Percentiles rank a stretch among this genome's conserved stretches.
Conservation (phyloP, 768 basidiomycete species). For the Coprinopsis strossmayeri region DNA sequence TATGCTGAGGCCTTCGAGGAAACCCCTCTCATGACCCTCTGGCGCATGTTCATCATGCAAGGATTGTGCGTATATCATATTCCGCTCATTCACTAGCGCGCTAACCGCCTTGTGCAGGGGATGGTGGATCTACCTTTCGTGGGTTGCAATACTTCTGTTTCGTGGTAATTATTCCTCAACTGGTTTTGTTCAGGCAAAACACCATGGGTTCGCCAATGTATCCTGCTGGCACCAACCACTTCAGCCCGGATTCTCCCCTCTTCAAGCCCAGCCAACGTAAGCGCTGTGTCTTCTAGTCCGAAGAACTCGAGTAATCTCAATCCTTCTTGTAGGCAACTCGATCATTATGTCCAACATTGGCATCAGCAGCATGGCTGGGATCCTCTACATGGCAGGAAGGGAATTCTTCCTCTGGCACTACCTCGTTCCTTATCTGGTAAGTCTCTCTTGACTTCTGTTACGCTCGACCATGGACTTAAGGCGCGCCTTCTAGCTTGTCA, state of each 20-base stretch:
- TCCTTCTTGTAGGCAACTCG: conserved; percentile 30
- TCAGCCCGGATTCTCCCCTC: conserved; percentile 30
- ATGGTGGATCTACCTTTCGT: conserved; percentile 32
- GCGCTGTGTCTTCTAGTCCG: conserved; percentile 8
- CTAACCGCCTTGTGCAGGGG: conserved; percentile 16
- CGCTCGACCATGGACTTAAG: background rate
- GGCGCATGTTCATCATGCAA: conserved; percentile 43
- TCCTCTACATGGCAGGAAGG: conserved; percentile 19
- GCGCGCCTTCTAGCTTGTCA: conserved; percentile 25
- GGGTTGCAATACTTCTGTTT: background rate
- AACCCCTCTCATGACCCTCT: conserved; percentile 39
- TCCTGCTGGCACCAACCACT: conserved; percentile 41
- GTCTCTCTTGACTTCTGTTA: conserved; percentile 9
- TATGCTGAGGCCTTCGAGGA: conserved; percentile 48
- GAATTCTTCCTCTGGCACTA: conserved; percentile 25
- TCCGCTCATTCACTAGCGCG: background rate
- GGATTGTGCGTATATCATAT: conserved; percentile 25
- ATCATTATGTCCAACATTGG: conserved; percentile 32
- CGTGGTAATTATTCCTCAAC: background rate
- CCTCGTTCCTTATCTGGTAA: conserved; percentile 38
- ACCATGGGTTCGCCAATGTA: conserved; percentile 42
- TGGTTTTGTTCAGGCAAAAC: conserved; percentile 25
- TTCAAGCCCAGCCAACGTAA: conserved; percentile 34
- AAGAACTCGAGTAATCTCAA: no score
- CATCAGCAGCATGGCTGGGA: conserved; percentile 18